phyloP scores from a whole-genome alignment of 345 rosid species.

The Arabidopsis thaliana region TAIR10.1 NC_003071.7:13543501-13544000 shows the following conservation, averaged over 20 bases:
- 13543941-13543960: conserved; percentile 85
- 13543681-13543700: conserved; percentile 61
- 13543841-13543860: background rate
- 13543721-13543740: conserved; percentile 78
- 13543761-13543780: conserved; percentile 63
- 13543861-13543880: conserved; percentile 2
- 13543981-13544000: conserved; percentile 89
- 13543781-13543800: conserved; percentile 66
- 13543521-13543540: conserved; percentile 60
- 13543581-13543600: conserved; percentile 82
- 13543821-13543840: conserved; percentile 67
- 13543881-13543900: conserved; percentile 5
- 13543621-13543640: background rate
- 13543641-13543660: background rate
- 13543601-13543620: conserved; percentile 68
- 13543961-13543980: conserved; percentile 80
- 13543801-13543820: conserved; percentile 78
- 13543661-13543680: background rate
- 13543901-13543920: conserved; percentile 55
- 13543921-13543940: conserved; percentile 79
- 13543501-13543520: conserved; percentile 98
- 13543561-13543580: conserved; percentile 52
- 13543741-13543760: conserved; percentile 67
- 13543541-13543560: conserved; percentile 31
- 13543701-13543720: conserved; percentile 59